These are phyloP conservation scores for Trebouxia sp. DNA, from an alignment of 139 green algal species.

Conservation along the genomic window DNA sequence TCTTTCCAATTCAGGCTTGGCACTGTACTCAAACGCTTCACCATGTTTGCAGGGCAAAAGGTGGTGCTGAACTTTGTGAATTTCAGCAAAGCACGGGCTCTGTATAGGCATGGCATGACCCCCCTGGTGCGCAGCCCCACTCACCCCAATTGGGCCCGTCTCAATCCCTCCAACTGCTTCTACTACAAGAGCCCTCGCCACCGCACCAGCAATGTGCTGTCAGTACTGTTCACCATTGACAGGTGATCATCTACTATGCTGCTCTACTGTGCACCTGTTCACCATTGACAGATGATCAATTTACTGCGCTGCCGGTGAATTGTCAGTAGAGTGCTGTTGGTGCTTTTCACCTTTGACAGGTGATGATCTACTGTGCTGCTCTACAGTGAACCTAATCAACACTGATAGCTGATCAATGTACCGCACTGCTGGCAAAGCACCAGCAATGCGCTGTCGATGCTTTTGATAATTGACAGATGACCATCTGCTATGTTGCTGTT, in stretches of 20 bases:
- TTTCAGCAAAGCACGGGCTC: conserved; percentile 43
- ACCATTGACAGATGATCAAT: too few species aligned
- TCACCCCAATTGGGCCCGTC: conserved; percentile 24
- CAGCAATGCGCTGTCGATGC: too few species aligned
- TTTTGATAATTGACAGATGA: too few species aligned
- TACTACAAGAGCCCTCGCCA: conserved; percentile 48
- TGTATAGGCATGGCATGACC: conserved; percentile 41
- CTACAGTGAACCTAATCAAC: too few species aligned
- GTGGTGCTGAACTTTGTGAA: conserved; percentile 44
- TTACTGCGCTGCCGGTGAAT: too few species aligned
- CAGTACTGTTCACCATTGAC: conserved; percentile 45
- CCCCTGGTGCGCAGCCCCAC: conserved; percentile 29
- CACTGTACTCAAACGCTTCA: not conserved
- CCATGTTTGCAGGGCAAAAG: not conserved
- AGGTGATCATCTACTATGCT: not conserved
- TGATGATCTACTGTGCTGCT: too few species aligned
- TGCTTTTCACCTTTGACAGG: too few species aligned
- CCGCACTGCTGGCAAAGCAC: too few species aligned
- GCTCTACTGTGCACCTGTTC: not conserved
- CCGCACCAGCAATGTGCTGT: conserved; percentile 43
- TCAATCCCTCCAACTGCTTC: conserved; percentile 39
- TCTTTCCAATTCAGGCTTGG: too few species aligned
- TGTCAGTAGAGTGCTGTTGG: too few species aligned
- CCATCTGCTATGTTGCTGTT: too few species aligned
- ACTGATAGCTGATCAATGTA: too few species aligned